Conservation (phyloP, 192 early-diverging fungal species). For the Obelidium mucronatum region DNA sequence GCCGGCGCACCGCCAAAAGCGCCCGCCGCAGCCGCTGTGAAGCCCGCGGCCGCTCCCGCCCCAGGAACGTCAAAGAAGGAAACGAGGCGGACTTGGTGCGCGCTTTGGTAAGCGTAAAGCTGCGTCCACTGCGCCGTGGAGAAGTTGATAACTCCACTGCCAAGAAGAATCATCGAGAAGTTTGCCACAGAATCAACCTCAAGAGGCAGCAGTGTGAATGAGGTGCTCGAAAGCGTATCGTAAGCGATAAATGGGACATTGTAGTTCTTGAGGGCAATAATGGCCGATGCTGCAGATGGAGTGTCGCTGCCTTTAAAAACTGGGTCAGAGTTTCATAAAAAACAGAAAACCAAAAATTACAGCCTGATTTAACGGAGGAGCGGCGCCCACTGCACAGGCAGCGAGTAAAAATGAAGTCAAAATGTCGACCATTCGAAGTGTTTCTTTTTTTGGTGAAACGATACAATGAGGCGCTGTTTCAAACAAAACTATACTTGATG, state of each 20-base stretch:
- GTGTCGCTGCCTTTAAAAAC: background rate
- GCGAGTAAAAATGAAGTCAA: no score
- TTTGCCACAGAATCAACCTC: no score
- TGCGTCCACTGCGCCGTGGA: slow-evolving; percentile 20
- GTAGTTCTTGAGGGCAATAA: background rate
- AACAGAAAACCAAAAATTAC: background rate
- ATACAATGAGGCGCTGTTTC: no score
- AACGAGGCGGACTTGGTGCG: slow-evolving; percentile 9
- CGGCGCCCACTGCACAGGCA: no score
- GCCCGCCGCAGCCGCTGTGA: background rate
- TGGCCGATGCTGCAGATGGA: background rate
- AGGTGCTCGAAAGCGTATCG: background rate
- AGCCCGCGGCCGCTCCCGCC: background rate
- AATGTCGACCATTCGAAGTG: no score
- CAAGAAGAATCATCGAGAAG: slow-evolving; percentile 15
- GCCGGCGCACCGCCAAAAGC: no score
- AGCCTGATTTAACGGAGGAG: no score
- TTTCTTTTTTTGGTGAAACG: no score
- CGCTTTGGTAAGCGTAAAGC: slow-evolving; percentile 21
- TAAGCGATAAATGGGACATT: background rate
- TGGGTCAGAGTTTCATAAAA: background rate
- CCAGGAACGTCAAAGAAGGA: slow-evolving; percentile 30
- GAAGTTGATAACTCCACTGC: background rate
- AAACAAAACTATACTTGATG: no score
- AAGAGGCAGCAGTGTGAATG: background rate